Conservation (phyloP, 768 basidiomycete species). For the Phaffia australis region DNA sequence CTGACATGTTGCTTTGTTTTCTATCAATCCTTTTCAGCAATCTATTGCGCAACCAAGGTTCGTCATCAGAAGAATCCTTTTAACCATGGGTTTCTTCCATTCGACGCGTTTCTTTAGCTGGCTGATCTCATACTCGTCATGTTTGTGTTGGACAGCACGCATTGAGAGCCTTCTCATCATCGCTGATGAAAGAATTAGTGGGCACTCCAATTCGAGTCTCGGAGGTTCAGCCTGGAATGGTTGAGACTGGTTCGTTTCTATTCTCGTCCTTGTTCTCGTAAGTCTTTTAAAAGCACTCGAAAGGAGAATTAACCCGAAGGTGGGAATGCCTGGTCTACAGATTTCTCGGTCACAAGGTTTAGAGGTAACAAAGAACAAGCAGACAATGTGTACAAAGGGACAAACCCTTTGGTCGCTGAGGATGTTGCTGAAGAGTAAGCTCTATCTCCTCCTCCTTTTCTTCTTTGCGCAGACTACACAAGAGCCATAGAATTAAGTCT, state of each 20-base stretch:
- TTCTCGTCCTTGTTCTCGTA: not conserved
- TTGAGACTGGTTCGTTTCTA: not conserved
- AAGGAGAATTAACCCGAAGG: not conserved
- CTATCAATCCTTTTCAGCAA: not conserved
- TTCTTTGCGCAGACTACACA: no score
- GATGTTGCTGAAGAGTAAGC: constrained; percentile 77
- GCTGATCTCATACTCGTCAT: not conserved
- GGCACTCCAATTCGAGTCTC: constrained; percentile 55
- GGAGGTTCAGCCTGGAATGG: constrained; percentile 73
- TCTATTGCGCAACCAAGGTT: constrained; percentile 24
- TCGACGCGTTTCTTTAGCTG: not conserved
- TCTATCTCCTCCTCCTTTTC: no score
- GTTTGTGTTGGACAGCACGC: constrained; percentile 30
- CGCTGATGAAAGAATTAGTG: constrained; percentile 74
- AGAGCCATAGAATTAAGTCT: no score
- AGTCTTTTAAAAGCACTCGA: no score
- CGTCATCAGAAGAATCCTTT: not conserved
- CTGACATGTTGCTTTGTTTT: not conserved
- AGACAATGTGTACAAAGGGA: constrained; percentile 78
- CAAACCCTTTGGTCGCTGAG: constrained; percentile 65
- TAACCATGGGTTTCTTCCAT: not conserved
- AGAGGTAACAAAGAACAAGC: constrained; percentile 66
- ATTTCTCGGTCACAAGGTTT: constrained; percentile 83
- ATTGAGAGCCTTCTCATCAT: constrained; percentile 72
- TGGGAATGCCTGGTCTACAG: constrained; percentile 27